Percentiles rank a stretch among this genome's conserved stretches.
Conservation (phyloP, 768 basidiomycete genomes). For the Mycena amicta region DNA sequence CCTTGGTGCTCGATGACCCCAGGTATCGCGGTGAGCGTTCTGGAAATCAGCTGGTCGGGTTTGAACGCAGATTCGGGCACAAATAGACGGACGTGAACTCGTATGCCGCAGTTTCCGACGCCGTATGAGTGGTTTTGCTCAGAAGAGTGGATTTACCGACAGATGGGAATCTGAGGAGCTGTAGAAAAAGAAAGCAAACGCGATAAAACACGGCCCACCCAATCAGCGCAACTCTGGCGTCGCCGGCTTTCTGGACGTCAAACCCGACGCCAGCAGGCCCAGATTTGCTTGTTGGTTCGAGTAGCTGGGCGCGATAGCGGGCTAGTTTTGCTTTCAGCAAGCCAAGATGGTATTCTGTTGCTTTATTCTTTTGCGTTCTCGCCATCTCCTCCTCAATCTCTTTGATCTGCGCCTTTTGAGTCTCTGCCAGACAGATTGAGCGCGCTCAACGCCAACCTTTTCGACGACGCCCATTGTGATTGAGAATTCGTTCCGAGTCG, state of each 20-base stretch:
- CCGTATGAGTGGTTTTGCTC: constrained; percentile 89
- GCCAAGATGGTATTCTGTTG: constrained; percentile 79
- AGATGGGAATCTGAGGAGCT: constrained; percentile 67
- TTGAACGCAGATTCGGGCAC: constrained; percentile 47
- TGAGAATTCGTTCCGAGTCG: too few relatives aligned
- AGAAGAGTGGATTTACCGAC: constrained; percentile 95
- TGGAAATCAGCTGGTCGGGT: constrained; percentile 1
- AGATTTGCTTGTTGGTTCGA: constrained; percentile 88
- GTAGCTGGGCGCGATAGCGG: constrained; percentile 90
- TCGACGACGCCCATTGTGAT: constrained; percentile 88
- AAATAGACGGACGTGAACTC: constrained; percentile 83
- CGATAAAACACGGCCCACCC: constrained; percentile 39
- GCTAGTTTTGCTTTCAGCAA: constrained; percentile 94
- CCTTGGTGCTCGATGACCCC: constrained; percentile 97
- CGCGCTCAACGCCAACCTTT: constrained; percentile 54
- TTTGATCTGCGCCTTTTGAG: constrained; percentile 65
- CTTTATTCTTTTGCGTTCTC: constrained; percentile 94
- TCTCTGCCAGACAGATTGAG: constrained; percentile 5
- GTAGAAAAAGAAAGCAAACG: too few relatives aligned
- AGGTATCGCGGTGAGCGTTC: constrained; percentile 76
- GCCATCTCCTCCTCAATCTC: constrained; percentile 84
- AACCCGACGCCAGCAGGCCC: constrained; percentile 82
- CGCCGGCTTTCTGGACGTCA: constrained; percentile 83
- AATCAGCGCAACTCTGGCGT: constrained; percentile 89
- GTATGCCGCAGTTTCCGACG: constrained; percentile 86